Percentiles rank a stretch among this genome's conserved stretches.
phyloP scores from a whole-genome alignment of 805 yeast species.

The Lipomyces chichibuensis region DNA sequence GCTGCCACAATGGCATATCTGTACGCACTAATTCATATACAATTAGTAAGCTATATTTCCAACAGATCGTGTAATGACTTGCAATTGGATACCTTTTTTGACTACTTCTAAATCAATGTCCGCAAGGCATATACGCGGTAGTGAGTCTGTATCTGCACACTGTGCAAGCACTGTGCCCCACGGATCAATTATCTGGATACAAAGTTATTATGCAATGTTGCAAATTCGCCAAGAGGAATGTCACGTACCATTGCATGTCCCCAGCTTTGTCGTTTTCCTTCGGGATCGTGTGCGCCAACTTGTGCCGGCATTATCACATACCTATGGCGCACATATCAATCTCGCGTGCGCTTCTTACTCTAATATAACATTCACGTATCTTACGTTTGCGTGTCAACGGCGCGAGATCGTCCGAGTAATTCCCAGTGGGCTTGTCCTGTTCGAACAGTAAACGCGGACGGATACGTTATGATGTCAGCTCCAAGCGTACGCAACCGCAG shows the following conservation, averaged over 20 bases:
- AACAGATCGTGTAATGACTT: too few species aligned
- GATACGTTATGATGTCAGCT: slow-evolving; percentile 79
- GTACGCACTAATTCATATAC: slow-evolving; percentile 49
- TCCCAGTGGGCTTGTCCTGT: slow-evolving; percentile 95
- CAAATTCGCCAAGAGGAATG: neutral
- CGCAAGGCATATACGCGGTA: slow-evolving; percentile 58
- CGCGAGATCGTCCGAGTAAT: slow-evolving; percentile 75
- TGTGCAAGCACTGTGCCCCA: slow-evolving; percentile 82
- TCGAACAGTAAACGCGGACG: slow-evolving; percentile 88
- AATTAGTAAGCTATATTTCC: neutral
- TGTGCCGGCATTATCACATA: slow-evolving; percentile 92
- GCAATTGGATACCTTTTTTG: slow-evolving; percentile 41
- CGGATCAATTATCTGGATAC: slow-evolving; percentile 66
- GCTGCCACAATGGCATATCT: slow-evolving; percentile 78
- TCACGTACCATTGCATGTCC: slow-evolving; percentile 69
- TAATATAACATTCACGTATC: neutral
- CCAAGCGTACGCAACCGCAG: slow-evolving; percentile 58
- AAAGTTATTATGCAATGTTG: neutral
- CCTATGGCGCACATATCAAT: slow-evolving; percentile 37
- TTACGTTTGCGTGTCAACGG: slow-evolving; percentile 76
- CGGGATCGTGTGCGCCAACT: slow-evolving; percentile 70
- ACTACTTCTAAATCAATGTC: slow-evolving; percentile 63
- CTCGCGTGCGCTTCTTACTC: neutral
- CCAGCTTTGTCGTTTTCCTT: slow-evolving; percentile 66
- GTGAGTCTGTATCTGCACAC: slow-evolving; percentile 51